phyloP scores from a whole-genome alignment of 495 filamentous ascomycete genomes.

The Xylaria castorea region DNA sequence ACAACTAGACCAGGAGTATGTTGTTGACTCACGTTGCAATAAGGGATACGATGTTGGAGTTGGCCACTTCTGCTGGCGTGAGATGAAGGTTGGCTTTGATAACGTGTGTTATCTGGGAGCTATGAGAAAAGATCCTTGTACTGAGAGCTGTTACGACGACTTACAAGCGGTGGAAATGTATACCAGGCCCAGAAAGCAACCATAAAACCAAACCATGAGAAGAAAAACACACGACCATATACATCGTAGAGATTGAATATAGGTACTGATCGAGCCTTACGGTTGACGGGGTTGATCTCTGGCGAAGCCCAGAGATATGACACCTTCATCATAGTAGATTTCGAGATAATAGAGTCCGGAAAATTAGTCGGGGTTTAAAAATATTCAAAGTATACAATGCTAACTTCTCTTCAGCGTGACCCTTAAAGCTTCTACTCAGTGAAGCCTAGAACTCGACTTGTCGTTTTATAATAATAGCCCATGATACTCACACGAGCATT shows the following conservation, averaged over 20 bases:
- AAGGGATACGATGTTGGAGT: conserved; percentile 91
- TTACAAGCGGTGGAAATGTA: conserved; percentile 82
- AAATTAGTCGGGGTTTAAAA: neutral
- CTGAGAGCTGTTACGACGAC: conserved; percentile 34
- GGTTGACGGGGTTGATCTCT: conserved; percentile 75
- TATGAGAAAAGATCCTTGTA: conserved; percentile 25
- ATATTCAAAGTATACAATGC: neutral
- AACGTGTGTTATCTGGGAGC: conserved; percentile 69
- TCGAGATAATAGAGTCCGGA: neutral
- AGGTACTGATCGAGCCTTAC: conserved; percentile 82
- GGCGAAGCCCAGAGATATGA: conserved; percentile 64
- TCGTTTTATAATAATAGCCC: conserved; percentile 9
- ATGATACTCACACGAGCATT: conserved; percentile 1
- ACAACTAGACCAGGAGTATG: neutral
- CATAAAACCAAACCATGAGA: conserved; percentile 96
- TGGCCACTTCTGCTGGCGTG: conserved; percentile 74
- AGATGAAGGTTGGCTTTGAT: conserved; percentile 81
- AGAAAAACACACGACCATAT: conserved; percentile 89
- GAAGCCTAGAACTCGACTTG: neutral
- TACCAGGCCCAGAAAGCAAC: conserved; percentile 95
- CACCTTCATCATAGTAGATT: conserved; percentile 43
- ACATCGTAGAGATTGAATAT: conserved; percentile 78
- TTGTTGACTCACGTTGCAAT: conserved; percentile 72
- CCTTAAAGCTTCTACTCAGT: neutral
- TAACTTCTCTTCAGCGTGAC: neutral